A percentile compares a stretch with the other conserved stretches of the same genome.
phyloP scores from a whole-genome alignment of 768 basidiomycete genomes.

The Sporobolomyces phaffii region DNA sequence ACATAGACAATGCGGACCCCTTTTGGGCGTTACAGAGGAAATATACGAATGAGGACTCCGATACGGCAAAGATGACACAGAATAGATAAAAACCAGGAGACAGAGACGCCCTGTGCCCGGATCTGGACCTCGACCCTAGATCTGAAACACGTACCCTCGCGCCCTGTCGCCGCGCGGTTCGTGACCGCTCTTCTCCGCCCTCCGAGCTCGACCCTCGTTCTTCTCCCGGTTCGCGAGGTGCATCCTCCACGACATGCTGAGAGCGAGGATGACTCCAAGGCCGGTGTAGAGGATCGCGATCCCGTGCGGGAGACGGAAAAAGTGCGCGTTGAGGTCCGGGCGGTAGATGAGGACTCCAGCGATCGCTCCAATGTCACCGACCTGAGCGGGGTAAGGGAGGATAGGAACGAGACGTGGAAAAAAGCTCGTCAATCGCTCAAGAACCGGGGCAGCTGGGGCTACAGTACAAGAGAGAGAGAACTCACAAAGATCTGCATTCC shows the following conservation, averaged over 20 bases:
- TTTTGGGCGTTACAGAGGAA: too few relatives aligned
- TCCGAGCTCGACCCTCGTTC: not conserved
- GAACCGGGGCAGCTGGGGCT: too few relatives aligned
- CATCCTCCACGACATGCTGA: slow-evolving; percentile 14
- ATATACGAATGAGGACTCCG: too few relatives aligned
- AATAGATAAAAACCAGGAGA: too few relatives aligned
- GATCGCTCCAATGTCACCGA: slow-evolving; percentile 30
- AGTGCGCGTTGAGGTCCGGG: slow-evolving; percentile 11
- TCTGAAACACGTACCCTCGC: slow-evolving; percentile 21
- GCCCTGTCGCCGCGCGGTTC: slow-evolving; percentile 8
- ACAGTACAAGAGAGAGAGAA: not conserved
- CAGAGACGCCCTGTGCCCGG: too few relatives aligned
- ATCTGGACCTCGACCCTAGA: too few relatives aligned
- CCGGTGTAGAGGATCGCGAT: slow-evolving; percentile 20
- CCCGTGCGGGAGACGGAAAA: slow-evolving; percentile 31
- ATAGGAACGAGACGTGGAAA: too few relatives aligned
- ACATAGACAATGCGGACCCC: too few relatives aligned
- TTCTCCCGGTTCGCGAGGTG: not conserved
- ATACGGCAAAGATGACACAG: too few relatives aligned
- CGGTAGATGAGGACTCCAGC: slow-evolving; percentile 5
- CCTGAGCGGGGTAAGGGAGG: not conserved
- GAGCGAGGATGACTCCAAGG: slow-evolving; percentile 19
- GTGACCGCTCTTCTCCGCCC: not conserved
- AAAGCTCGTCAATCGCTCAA: too few relatives aligned
- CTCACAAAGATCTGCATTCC: slow-evolving; percentile 58